A percentile compares a stretch with the other conserved stretches of the same genome.
Conservation (phyloP, 2,329 filamentous ascomycete species). For the Aspergillus clavatus region DNA sequence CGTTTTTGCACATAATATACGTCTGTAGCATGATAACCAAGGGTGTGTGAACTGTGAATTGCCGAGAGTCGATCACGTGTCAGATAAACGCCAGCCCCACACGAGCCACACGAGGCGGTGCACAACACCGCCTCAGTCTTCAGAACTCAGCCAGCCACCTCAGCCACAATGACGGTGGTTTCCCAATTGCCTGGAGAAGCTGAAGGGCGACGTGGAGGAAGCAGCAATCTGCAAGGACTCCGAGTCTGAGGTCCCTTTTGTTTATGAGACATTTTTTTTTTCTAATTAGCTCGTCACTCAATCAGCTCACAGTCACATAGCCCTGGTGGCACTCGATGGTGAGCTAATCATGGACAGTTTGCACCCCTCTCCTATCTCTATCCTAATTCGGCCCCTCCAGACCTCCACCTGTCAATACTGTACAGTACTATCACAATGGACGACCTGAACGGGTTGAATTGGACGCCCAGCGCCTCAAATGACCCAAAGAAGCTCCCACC, state of each 20-base stretch:
- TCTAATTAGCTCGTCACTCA: neutral
- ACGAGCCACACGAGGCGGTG: neutral
- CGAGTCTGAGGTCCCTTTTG: too few species aligned
- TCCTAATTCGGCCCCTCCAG: conserved; percentile 20
- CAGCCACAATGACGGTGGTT: conserved; percentile 14
- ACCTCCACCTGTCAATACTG: conserved; percentile 11
- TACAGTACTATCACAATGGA: conserved; percentile 38
- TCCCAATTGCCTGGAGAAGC: conserved; percentile 9
- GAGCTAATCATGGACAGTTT: conserved; percentile 16
- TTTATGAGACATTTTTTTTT: neutral
- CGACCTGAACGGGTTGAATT: conserved; percentile 45
- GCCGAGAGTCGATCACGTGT: conserved; percentile 7
- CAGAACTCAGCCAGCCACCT: neutral
- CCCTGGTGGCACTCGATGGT: conserved; percentile 14
- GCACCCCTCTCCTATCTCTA: conserved; percentile 11
- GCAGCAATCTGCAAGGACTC: neutral
- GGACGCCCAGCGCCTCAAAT: conserved; percentile 35
- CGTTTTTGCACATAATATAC: too few species aligned
- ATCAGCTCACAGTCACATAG: conserved; percentile 8
- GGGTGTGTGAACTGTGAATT: too few species aligned
- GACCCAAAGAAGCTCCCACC: conserved; percentile 34
- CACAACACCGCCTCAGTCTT: too few species aligned
- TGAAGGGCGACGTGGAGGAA: neutral
- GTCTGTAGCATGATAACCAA: too few species aligned
- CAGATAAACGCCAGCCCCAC: neutral